These are phyloP conservation scores for Botrytis aclada DNA, from an alignment of 2,329 filamentous ascomycete genomes.

Conservation along the genomic window DNA sequence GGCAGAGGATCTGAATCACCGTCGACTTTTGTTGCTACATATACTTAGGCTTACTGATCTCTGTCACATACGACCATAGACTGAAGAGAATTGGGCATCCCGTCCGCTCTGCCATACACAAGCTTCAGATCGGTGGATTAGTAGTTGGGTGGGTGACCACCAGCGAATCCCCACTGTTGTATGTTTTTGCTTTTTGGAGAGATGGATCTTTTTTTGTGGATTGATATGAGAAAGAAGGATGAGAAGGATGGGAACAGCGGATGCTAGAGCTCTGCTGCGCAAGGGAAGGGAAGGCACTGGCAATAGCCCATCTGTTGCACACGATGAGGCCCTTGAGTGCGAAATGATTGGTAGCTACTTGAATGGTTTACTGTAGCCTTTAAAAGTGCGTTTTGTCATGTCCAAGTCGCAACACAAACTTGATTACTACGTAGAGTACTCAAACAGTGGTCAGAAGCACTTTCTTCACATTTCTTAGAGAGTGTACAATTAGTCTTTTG, in stretches of 20 bases:
- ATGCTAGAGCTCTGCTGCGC: not conserved
- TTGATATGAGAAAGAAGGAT: not conserved
- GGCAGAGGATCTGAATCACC: not conserved
- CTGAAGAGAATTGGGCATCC: not conserved
- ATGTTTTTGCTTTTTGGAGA: no score
- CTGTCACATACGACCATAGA: not conserved
- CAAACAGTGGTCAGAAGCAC: not conserved
- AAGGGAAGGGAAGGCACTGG: not conserved
- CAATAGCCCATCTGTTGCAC: not conserved
- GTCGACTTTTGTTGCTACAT: not conserved
- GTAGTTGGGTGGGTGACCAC: no score
- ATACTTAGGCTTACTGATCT: fast-evolving
- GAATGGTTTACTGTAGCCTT: not conserved
- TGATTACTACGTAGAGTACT: not conserved
- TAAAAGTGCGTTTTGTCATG: not conserved
- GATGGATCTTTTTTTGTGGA: no score
- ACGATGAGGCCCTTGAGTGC: not conserved
- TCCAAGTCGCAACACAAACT: not conserved
- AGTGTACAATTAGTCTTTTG: no score
- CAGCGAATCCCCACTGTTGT: no score
- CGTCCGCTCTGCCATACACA: no score
- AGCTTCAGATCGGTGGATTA: no score
- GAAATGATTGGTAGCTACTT: not conserved
- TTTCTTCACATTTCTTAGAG: not conserved
- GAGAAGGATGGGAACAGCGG: not conserved